Evolutionary conservation across 129 eudicot species (phyloP), one percentile per base, ranked within the genome.

Genomic region (Oenanthe sinensis): DNA sequence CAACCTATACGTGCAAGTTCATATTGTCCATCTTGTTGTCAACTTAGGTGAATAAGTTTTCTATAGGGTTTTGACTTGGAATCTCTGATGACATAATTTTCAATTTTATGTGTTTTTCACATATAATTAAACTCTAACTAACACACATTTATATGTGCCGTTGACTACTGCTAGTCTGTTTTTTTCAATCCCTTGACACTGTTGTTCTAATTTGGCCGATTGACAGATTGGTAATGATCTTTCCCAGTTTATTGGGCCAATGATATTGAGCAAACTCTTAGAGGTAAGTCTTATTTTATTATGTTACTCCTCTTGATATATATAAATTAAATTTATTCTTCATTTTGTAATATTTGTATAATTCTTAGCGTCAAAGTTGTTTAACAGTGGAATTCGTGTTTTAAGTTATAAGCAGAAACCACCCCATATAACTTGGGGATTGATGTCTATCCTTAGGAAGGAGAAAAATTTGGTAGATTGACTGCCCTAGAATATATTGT

Each of bases 221-320:
- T 79, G 85, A 81, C 80, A 92, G 97, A 87, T 92, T 26, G 93
- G 96, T 12, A 92, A 87, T 84, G 97, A 92, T 88, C 96, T 90
- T 83, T 87, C 97, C 71, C 96, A 90, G 83, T 89, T 92, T 79
- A 87, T 88, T 50, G 97, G 97, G 20, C 97, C 96, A 28, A 86
- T 92, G 81, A 79, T 92, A 65, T 84, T 92, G 79, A 90, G 87
- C 85, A 82, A 85, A 76, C 90, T 92, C 20, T 84, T 90, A 71
- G 79, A 85, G 89, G 97, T 90, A 52, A 84, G 84, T 79, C 75
- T 48, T 63, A 37, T 70, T 75, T 44, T 16, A 39, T 15, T 37
- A 33, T 70, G 24, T 72, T 37, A 28, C 44, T 58, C 71, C 13
- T 33, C 46, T 62, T 5, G 33, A 37, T 14, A 75, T 20, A 30